These are phyloP conservation scores for Cyclostephanos tholiformis DNA, from an alignment of 108 stramenopile genomes.

Conservation along the genomic window DNA sequence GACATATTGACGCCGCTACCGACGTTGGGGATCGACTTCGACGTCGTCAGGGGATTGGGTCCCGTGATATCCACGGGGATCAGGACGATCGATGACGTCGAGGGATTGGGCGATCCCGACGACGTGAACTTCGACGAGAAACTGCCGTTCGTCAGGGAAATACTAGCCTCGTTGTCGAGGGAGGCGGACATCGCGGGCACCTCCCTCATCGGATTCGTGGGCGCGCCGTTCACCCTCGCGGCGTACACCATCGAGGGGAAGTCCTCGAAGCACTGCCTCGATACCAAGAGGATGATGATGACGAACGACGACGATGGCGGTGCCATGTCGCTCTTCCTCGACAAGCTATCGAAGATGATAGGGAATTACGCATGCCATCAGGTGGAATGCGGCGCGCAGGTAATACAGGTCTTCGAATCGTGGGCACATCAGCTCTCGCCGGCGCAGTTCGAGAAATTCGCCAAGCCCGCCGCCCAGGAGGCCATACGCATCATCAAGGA, in stretches of 20 bases:
- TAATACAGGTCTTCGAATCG: conserved; percentile 98
- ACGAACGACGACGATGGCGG: conserved; percentile 66
- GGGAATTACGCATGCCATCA: conserved; percentile 95
- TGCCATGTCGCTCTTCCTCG: conserved; percentile 79
- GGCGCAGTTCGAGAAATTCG: conserved; percentile 80
- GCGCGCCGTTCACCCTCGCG: conserved; percentile 97
- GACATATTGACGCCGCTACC: conserved; percentile 98
- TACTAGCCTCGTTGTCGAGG: conserved; percentile 69
- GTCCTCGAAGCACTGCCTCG: conserved; percentile 81
- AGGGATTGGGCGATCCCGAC: conserved; percentile 45
- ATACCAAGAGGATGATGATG: conserved; percentile 93
- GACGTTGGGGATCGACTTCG: conserved; percentile 95
- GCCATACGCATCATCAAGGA: conserved; percentile 90
- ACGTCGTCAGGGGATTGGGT: conserved; percentile 92
- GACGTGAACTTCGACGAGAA: conserved; percentile 77
- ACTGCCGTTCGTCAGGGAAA: conserved; percentile 92
- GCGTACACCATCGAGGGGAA: conserved; percentile 97
- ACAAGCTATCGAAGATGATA: conserved; percentile 89
- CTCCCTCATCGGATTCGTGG: conserved; percentile 97
- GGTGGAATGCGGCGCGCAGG: conserved; percentile 96
- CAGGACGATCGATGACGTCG: conserved; percentile 64
- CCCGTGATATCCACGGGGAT: conserved; percentile 89
- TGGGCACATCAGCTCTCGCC: conserved; percentile 97
- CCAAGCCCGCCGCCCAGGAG: conserved; percentile 89
- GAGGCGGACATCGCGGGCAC: conserved; percentile 88